Base-by-base conservation (phyloP, 192 early-diverging fungal genomes). In the Podila horticola region DNA sequence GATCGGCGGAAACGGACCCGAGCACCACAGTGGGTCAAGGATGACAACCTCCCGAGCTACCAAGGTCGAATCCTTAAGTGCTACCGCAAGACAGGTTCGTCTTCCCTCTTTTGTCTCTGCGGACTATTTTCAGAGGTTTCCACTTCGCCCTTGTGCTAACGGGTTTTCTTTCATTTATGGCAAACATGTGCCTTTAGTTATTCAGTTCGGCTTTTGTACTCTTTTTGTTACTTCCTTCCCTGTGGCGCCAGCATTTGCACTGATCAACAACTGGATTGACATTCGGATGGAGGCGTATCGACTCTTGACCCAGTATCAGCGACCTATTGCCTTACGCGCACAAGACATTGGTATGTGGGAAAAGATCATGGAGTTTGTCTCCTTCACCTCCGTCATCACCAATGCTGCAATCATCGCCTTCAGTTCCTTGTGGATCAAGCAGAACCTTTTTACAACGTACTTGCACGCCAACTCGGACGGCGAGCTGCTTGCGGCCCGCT, bases 141-240 rank as follows among this genome's bases (percentile, higher is more conserved):
- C 10, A 36, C 64, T 57, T 36, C 34, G 34, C 33, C 33, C 33
- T 34, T 34, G 33, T 36, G 34, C 34, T 36, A 36, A 36, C 0
- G 8, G 0, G 4, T 36, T 36, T 36, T 36, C 34, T 10, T 36
- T 10, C 34, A 10, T 36, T 4, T 6, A 1, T 36, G 22, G 20
- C 13, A 69, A 71, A 50, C 13, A 8, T 45, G 2, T n/a, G n/a
- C n/a, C 34, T 2, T 59, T 84, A 74, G 87, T 92, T 13, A 77
- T 91, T 24, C 89, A 93, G 74, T 92, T 90, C 84, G 93, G 92
- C 2, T 94, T 89, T 69, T 84, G 94, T 38, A 77, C 85, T 2
- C 66, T 94, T 33, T 93, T 94, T 71, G 88, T 89, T n/a, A 74
- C 82, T 15, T 86, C 90, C 13, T 93, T 92, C 66, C 93, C 93